A percentile compares a stretch with the other conserved stretches of the same genome.
Conservation (phyloP, 2,329 filamentous ascomycete species). For the Paraphoma sp. region DNA sequence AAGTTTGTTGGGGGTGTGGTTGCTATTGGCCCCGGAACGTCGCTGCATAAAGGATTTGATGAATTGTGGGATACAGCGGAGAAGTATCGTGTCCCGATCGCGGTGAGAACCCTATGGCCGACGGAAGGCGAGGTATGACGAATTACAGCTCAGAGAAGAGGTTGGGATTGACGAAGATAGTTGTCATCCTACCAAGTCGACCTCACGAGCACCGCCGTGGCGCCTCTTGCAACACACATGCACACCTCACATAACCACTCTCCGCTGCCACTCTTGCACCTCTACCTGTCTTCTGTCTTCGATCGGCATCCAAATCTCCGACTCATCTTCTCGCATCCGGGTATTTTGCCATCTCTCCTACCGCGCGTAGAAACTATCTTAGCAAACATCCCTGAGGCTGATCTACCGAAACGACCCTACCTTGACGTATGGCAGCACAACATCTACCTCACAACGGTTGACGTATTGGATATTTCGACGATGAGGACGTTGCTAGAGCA, state of each 20-base stretch:
- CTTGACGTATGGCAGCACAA: conserved; percentile 62
- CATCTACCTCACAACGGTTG: conserved; percentile 64
- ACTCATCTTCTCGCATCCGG: conserved; percentile 61
- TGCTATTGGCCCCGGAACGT: conserved; percentile 47
- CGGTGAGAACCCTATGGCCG: conserved; percentile 30
- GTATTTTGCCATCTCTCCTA: conserved; percentile 62
- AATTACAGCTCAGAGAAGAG: neutral
- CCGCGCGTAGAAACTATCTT: conserved; percentile 51
- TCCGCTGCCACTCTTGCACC: conserved; percentile 56
- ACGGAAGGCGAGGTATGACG: conserved; percentile 20
- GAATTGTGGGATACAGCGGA: conserved; percentile 51
- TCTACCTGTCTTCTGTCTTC: conserved; percentile 63
- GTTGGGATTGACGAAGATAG: conserved; percentile 5
- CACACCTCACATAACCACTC: conserved; percentile 60
- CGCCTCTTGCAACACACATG: conserved; percentile 24
- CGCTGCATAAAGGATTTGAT: conserved; percentile 54
- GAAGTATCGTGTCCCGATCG: conserved; percentile 50
- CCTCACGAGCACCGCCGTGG: conserved; percentile 15
- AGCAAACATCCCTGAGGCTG: conserved; percentile 21
- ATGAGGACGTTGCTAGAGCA: conserved; percentile 54
- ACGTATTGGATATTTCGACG: conserved; percentile 59
- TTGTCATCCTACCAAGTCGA: conserved; percentile 17
- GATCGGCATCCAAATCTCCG: conserved; percentile 62
- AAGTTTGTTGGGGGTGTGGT: conserved; percentile 58
- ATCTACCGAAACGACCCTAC: conserved; percentile 45